phyloP scores from a whole-genome alignment of 2,329 filamentous ascomycete species.

The Ceratocystis cubensis region DNA sequence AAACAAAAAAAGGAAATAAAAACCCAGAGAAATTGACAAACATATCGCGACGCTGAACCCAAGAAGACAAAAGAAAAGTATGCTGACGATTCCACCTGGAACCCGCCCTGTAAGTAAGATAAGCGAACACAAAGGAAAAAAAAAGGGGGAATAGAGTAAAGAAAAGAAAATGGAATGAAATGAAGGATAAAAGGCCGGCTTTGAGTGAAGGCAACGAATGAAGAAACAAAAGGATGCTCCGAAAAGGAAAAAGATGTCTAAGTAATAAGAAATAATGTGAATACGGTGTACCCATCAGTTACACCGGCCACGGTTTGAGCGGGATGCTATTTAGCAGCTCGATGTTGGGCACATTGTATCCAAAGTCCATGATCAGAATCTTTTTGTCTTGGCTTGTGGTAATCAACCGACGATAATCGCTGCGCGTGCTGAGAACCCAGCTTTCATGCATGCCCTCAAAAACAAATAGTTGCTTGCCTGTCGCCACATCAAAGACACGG shows the following conservation, averaged over 20 bases:
- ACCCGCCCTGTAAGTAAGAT: background rate
- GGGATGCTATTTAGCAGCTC: constrained; percentile 40
- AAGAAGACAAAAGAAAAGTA: background rate
- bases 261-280: background rate
- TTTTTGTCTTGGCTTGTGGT: constrained; percentile 90
- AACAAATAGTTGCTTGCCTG: constrained; percentile 63
- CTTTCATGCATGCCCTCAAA: constrained; percentile 93
- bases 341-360: constrained; percentile 45
- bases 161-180: constrained; percentile 8
- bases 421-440: constrained; percentile 94
- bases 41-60: constrained; percentile 6
- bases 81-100: background rate
- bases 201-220: background rate
- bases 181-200: background rate
- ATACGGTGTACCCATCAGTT: background rate
- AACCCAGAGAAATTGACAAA: background rate
- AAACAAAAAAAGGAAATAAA: background rate
- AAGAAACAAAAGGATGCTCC: constrained; percentile 4
- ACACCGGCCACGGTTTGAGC: background rate
- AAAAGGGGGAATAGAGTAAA: background rate
- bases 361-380: constrained; percentile 90
- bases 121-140: constrained; percentile 12
- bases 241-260: background rate
- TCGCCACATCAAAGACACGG: constrained; percentile 81
- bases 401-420: constrained; percentile 86